Conservation (phyloP, 225 moss, liverwort and hornwort genomes). For the Bryum argenteum region DNA sequence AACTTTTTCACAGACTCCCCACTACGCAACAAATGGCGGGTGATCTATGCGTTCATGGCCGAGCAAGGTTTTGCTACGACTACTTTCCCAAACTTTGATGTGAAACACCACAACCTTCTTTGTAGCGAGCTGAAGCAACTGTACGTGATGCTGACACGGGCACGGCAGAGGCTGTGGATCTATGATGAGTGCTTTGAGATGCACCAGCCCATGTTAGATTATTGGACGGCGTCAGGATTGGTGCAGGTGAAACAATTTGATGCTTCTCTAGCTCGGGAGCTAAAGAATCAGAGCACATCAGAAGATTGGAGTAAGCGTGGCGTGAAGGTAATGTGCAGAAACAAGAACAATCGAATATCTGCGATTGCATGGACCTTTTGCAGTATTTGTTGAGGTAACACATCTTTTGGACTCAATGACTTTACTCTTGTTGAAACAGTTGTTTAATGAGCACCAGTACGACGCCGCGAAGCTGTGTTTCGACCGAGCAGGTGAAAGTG, state of each 20-base stretch:
- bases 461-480: conserved; percentile 54
- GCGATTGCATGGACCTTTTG: not conserved
- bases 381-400: not conserved
- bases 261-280: conserved; percentile 39
- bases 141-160: conserved; percentile 60
- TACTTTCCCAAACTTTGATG: conserved; percentile 39
- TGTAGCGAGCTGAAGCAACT: conserved; percentile 67
- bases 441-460: conserved; percentile 52
- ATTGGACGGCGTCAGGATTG: conserved; percentile 46
- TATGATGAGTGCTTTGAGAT: conserved; percentile 55
- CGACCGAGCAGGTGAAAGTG: conserved; percentile 53
- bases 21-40: conserved; percentile 55
- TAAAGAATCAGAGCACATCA: conserved; percentile 53
- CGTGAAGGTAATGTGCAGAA: conserved; percentile 33
- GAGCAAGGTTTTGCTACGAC: conserved; percentile 6
- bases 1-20: conserved; percentile 62
- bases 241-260: conserved; percentile 50
- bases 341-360: not conserved
- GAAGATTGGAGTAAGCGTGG: conserved; percentile 56
- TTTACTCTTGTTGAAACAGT: conserved; percentile 38
- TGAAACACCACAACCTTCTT: conserved; percentile 49
- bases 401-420: not conserved
- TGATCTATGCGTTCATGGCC: conserved; percentile 43
- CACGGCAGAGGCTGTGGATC: conserved; percentile 64
- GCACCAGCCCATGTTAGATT: conserved; percentile 59